phyloP scores from a whole-genome alignment of 257 asterid genomes.

The Catharanthus roseus region DNA sequence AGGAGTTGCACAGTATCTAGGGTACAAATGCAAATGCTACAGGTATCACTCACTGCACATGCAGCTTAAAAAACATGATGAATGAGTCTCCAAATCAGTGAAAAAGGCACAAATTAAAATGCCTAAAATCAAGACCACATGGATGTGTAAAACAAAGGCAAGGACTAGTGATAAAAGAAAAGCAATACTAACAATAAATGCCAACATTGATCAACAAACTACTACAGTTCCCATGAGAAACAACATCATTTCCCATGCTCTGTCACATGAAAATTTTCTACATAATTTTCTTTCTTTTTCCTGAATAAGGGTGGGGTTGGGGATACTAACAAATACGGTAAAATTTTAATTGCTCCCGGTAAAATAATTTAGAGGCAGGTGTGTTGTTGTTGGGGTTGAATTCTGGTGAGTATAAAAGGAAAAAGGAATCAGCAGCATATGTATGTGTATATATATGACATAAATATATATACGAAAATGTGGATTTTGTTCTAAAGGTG shows the following conservation, averaged over 20 bases:
- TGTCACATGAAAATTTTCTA: neutral
- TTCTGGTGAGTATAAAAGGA: neutral
- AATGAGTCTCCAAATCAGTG: conserved; percentile 3
- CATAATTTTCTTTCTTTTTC: neutral
- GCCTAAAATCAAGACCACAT: neutral
- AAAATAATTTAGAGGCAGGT: neutral
- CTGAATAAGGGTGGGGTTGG: neutral
- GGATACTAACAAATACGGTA: neutral
- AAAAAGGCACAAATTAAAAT: neutral
- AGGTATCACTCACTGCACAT: no score
- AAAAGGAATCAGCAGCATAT: neutral
- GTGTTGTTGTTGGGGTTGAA: neutral
- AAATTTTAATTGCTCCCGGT: neutral
- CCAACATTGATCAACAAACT: conserved; percentile 7
- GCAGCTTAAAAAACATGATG: neutral
- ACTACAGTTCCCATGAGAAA: neutral
- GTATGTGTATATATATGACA: neutral
- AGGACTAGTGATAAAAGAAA: neutral
- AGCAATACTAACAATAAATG: conserved; percentile 6
- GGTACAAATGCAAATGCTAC: no score
- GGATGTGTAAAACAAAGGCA: neutral
- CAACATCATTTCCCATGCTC: conserved; percentile 1
- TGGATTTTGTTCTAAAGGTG: neutral
- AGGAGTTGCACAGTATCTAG: no score
- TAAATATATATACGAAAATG: neutral